Evolutionary conservation across 2,329 filamentous ascomycete species (phyloP).

Genomic region (Chalara sp.): DNA sequence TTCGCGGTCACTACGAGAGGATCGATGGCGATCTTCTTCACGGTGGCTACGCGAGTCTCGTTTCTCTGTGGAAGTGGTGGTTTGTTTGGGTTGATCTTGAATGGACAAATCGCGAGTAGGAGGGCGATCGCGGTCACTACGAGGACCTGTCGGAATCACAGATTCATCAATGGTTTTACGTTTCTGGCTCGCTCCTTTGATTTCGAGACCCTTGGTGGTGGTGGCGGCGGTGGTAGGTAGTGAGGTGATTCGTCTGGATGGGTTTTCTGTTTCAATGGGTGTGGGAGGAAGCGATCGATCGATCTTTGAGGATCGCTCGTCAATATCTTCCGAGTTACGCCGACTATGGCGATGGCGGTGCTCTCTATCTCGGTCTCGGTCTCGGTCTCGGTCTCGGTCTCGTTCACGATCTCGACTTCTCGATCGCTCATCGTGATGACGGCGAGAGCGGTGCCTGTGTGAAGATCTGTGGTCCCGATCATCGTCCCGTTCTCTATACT

Average conservation of each 20-base stretch:
- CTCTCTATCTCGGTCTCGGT: constrained; percentile 36
- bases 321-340: constrained; percentile 16
- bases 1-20: constrained; percentile 33
- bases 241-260: constrained; percentile 6
- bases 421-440: constrained; percentile 36
- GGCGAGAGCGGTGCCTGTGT: constrained; percentile 37
- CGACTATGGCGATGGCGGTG: constrained; percentile 25
- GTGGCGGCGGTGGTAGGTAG: constrained; percentile 12
- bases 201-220: constrained; percentile 20
- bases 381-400: constrained; percentile 36
- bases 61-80: constrained; percentile 29
- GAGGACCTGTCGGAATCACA: constrained; percentile 25
- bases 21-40: constrained; percentile 23
- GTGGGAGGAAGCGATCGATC: constrained; percentile 9
- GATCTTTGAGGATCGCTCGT: constrained; percentile 7
- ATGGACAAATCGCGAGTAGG: background rate
- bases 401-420: constrained; percentile 30
- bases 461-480: constrained; percentile 35
- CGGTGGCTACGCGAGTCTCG: constrained; percentile 8
- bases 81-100: background rate
- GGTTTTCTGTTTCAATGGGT: constrained; percentile 10
- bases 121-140: constrained; percentile 12
- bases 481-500: constrained; percentile 35
- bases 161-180: constrained; percentile 18
- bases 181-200: constrained; percentile 24